Evolutionary conservation across 106 monocot genomes (phyloP).

Genomic region (Dioscorea dumetorum): DNA sequence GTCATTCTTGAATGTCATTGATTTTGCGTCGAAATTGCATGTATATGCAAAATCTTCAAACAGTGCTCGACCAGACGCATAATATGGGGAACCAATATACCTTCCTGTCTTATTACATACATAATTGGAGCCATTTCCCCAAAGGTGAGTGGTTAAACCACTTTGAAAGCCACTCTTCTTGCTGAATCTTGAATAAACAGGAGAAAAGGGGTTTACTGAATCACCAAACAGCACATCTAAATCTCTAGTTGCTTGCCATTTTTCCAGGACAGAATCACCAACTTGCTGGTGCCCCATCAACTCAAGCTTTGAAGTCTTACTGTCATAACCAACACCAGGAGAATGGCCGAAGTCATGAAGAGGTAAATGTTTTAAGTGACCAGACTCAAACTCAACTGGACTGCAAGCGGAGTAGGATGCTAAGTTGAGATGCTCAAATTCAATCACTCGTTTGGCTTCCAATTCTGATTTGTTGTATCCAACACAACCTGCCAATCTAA

Average conservation of each 20-base stretch:
- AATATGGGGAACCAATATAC: conserved; percentile 12
- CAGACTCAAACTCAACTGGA: conserved; percentile 6
- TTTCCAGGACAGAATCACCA: conserved; percentile 11
- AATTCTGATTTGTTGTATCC: conserved; percentile 6
- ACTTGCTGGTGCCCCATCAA: conserved; percentile 7
- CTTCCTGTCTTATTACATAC: conserved; percentile 15
- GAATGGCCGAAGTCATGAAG: neutral
- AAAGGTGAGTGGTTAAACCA: neutral
- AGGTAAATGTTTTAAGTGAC: conserved; percentile 9
- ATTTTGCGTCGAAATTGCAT: conserved; percentile 6
- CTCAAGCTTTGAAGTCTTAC: neutral
- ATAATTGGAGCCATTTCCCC: conserved; percentile 3
- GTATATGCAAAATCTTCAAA: conserved; percentile 1
- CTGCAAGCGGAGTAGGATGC: neutral
- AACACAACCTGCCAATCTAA: conserved; percentile 8
- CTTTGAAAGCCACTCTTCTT: conserved; percentile 7
- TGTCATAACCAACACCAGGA: conserved; percentile 1
- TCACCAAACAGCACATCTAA: conserved; percentile 10
- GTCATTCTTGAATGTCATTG: neutral
- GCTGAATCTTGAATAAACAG: conserved; percentile 3
- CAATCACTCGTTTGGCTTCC: conserved; percentile 5
- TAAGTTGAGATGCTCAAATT: conserved; percentile 4
- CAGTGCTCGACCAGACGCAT: conserved; percentile 5
- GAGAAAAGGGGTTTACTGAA: conserved; percentile 1
- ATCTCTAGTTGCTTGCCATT: conserved; percentile 10